Evolutionary conservation across 73 alveolate genomes (phyloP), one percentile per base, ranked within the genome.

Genomic region (Diophrys appendiculata): DNA sequence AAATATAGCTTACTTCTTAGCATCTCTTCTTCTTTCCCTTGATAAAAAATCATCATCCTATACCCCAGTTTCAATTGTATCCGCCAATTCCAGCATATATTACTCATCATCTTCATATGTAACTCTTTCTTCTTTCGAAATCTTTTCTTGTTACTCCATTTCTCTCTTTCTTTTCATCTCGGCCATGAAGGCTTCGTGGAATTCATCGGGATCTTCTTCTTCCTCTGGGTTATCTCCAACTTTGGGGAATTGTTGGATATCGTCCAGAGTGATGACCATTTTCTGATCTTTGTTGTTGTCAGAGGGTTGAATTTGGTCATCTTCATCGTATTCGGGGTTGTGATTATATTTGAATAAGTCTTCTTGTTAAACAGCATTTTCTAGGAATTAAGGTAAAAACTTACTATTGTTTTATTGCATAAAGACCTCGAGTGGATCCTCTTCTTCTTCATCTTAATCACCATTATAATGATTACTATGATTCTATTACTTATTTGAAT

Each of bases 91-190:
- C 83, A 83, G 78, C 60, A 93, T 78, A 73, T 84, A 96, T 82
- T 89, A 88, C 69, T 96, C 98, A 29, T 89, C 97, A 83, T 96
- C 99, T 28, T 87, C 95, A 68, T 87, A 33, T n/a, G n/a, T n/a
- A n/a, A n/a, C n/a, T n/a, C 82, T 88, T 33, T 86, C 85, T 1
- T 84, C 73, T 54, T 68, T 84, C 65, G 56, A 29, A 8, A 73
- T 11, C 60, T 80, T 84, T 70, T 93, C 93, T 77, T 89, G 94
- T 72, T 82, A 85, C 64, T 88, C 83, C 54, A 74, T 84, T 30
- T 80, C 86, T 22, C 84, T 55, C 84, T 43, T 31, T 68, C 73
- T 54, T n/a, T 33, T 84, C 30, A 54, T 30, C 52, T 76, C 84
- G 26, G 14, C 80, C 35, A 88, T 83, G 54, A 88, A 87, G 65